Conservation (phyloP, 2,329 filamentous ascomycete species). For the Lojkania enalia region DNA sequence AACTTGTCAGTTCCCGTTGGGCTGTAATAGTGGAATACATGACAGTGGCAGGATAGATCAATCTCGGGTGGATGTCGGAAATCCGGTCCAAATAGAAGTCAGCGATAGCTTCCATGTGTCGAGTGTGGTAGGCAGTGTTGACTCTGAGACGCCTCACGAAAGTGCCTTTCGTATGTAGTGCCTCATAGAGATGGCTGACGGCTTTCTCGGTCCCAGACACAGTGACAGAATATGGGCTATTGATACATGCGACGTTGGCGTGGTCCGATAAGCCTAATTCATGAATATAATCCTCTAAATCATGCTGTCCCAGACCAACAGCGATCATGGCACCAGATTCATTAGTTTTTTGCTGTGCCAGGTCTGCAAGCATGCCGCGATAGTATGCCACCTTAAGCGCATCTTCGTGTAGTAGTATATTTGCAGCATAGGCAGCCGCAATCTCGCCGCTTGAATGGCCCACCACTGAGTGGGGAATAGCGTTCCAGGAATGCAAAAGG, state of each 20-base stretch:
- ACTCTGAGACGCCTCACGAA: slow-evolving; percentile 46
- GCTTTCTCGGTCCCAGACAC: slow-evolving; percentile 46
- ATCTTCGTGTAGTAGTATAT: background rate
- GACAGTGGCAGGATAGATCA: background rate
- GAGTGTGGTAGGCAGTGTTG: slow-evolving; percentile 49
- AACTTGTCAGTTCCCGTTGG: background rate
- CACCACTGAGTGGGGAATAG: slow-evolving; percentile 7
- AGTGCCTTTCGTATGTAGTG: slow-evolving; percentile 36
- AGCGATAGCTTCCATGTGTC: slow-evolving; percentile 37
- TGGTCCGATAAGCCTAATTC: background rate
- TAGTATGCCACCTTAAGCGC: background rate
- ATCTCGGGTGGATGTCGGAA: background rate
- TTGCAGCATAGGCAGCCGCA: slow-evolving; percentile 13
- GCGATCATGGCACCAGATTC: slow-evolving; percentile 3
- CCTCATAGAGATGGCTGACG: slow-evolving; percentile 32
- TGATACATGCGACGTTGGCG: slow-evolving; percentile 24
- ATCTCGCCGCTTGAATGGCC: slow-evolving; percentile 19
- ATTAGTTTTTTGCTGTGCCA: background rate
- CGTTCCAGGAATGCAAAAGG: slow-evolving; percentile 8
- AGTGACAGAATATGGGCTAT: slow-evolving; percentile 46
- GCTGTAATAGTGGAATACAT: background rate
- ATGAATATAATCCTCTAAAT: background rate
- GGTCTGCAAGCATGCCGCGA: background rate
- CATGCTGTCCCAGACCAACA: background rate
- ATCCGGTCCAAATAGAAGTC: background rate